These are phyloP conservation scores for Herpotrichia juniperi DNA, from an alignment of 2,329 filamentous ascomycete genomes.

Conservation along the genomic window DNA sequence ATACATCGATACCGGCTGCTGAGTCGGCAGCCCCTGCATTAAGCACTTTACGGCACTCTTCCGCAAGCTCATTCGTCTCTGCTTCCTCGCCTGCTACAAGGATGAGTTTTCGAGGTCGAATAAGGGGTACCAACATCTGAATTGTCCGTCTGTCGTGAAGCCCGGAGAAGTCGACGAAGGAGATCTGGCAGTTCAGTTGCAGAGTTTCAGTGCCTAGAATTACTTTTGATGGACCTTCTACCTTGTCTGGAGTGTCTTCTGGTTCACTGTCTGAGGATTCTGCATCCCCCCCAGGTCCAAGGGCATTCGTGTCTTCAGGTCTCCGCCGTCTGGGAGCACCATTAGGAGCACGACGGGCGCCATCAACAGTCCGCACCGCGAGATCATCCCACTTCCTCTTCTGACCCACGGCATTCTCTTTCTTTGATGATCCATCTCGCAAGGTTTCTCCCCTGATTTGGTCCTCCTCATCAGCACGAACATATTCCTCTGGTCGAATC, in stretches of 20 bases:
- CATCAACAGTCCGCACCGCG: constrained; percentile 48
- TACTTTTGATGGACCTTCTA: constrained; percentile 76
- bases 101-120: constrained; percentile 92
- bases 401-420: constrained; percentile 70
- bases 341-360: constrained; percentile 46
- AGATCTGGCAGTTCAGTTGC: constrained; percentile 74
- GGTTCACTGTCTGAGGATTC: constrained; percentile 53
- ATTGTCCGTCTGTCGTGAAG: constrained; percentile 92
- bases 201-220: constrained; percentile 69
- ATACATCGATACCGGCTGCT: constrained; percentile 66
- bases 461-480: constrained; percentile 90
- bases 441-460: constrained; percentile 71
- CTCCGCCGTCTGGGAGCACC: constrained; percentile 66
- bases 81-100: constrained; percentile 80
- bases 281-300: constrained; percentile 29
- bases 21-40: constrained; percentile 53
- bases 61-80: constrained; percentile 76
- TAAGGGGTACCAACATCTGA: constrained; percentile 92
- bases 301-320: constrained; percentile 35
- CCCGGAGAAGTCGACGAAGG: constrained; percentile 89
- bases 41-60: constrained; percentile 76
- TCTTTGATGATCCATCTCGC: constrained; percentile 57
- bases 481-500: constrained; percentile 91
- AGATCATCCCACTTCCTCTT: constrained; percentile 93
- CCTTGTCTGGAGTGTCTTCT: constrained; percentile 59